Evolutionary conservation across 108 stramenopile genomes (phyloP).

Genomic region (Ochromonas danica): DNA sequence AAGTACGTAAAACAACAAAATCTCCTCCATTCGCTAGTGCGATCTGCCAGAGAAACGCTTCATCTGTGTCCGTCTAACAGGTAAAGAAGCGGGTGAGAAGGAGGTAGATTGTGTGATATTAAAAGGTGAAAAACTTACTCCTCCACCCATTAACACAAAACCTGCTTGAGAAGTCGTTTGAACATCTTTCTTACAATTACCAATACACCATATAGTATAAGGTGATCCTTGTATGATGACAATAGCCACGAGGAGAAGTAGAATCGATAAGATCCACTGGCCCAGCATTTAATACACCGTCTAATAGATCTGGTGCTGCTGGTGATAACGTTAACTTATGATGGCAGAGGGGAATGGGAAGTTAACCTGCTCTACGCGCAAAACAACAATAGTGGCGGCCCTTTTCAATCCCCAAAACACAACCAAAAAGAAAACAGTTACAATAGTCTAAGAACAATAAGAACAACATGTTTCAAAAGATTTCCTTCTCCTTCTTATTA

Average conservation of each 20-base stretch:
- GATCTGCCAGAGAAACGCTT: slow-evolving; percentile 36
- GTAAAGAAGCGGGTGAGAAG: neutral
- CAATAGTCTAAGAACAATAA: slow-evolving; percentile 17
- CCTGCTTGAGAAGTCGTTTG: neutral
- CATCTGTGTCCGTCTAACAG: slow-evolving; percentile 11
- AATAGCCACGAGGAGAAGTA: no score
- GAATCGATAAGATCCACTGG: no score
- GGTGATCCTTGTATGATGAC: no score
- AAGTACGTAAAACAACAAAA: slow-evolving; percentile 26
- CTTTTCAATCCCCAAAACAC: slow-evolving; percentile 15
- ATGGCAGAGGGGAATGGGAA: slow-evolving; percentile 8
- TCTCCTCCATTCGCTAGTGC: slow-evolving; percentile 23
- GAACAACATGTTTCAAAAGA: slow-evolving; percentile 17
- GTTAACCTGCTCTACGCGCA: slow-evolving; percentile 4
- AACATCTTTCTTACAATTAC: neutral
- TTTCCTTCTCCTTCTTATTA: no score
- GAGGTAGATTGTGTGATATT: neutral
- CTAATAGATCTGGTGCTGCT: no score
- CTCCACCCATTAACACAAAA: neutral
- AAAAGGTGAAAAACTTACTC: neutral
- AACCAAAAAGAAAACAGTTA: slow-evolving; percentile 17
- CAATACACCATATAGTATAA: neutral
- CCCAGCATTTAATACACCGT: no score
- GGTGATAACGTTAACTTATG: no score
- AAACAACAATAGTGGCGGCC: slow-evolving; percentile 14